Evolutionary conservation across 192 early-diverging fungal species (phyloP), one percentile per base, ranked within the genome.

Genomic region (Podila verticillata): DNA sequence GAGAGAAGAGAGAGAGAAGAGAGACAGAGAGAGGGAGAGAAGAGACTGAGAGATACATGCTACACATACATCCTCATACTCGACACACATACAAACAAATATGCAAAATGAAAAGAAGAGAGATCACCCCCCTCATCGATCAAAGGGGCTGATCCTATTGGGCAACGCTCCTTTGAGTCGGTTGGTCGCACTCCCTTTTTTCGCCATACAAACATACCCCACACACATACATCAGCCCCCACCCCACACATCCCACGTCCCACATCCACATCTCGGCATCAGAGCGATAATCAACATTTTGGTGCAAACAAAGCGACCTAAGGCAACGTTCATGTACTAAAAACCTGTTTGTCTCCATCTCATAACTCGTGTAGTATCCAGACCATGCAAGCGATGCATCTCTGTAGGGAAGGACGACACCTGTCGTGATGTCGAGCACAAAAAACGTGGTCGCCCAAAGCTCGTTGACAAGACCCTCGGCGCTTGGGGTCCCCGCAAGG

Each of bases 351-450:
- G 34, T 48, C 15, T 67, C 30, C 35, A 26, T 60, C 7, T 35
- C 39, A 29, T 48, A 26, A 51, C 7, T 35, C 39, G n/a, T 48
- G 19, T 74, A 91, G 89, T 89, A 10, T 84, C 86, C 19, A 84
- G 95, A 30, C 95, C 95, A 8, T 96, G 95, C 77, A 89, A 89
- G 72, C 84, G 94, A 39, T 96, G 95, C 79, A 84, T 91, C 22
- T 85, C 90, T 9, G 69, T 94, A 30, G 90, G 89, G 34, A 93
- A 91, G 79, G 85, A 87, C 34, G 93, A 93, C 70, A 90, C 92
- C 17, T 96, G 95, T 72, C 84, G 90, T n/a, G 95, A 96, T 78
- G 92, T 95, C 44, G 90, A 93, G 84, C 94, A 95, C 83, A 96
- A 96, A 77, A 93, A 92, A 66, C 86, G 95, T 65, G 95, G 95